A percentile compares a stretch with the other conserved stretches of the same genome.
Evolutionary conservation across 208 protist genomes (phyloP).

Genomic region (Crithidia fasciculata): DNA sequence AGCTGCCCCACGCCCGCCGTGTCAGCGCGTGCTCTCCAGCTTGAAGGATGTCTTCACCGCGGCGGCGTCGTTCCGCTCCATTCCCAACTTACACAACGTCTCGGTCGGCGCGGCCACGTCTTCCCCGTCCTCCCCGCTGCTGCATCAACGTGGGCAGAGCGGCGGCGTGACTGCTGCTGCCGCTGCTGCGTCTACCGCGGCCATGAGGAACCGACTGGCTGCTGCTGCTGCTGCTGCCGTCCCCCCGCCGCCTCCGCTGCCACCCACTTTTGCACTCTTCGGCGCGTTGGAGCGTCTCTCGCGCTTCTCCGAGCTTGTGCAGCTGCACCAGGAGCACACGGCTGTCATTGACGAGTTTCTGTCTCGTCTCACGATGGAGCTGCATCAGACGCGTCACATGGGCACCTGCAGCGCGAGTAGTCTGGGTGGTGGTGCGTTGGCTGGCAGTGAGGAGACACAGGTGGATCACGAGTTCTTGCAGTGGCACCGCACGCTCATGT

Average conservation of each 20-base stretch:
- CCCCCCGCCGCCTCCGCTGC: neutral
- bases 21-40: constrained; percentile 6
- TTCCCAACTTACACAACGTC: neutral
- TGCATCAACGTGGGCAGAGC: constrained; percentile 8
- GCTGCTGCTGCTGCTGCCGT: neutral
- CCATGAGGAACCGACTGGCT: neutral
- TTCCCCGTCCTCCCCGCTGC: neutral
- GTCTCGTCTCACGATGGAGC: constrained; percentile 21
- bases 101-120: neutral
- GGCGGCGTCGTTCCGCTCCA: constrained; percentile 6
- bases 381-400: constrained; percentile 24
- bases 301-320: constrained; percentile 54
- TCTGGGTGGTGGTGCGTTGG: neutral
- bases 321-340: constrained; percentile 43
- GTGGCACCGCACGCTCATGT: constrained; percentile 37
- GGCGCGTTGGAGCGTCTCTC: constrained; percentile 58
- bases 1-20: neutral
- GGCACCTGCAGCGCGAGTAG: constrained; percentile 8
- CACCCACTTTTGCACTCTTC: constrained; percentile 72
- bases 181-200: neutral
- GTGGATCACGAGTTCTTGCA: constrained; percentile 33
- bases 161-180: neutral
- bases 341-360: constrained; percentile 51
- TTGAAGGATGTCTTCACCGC: constrained; percentile 1
- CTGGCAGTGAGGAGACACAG: neutral